Evolutionary conservation across 1,284 basidiomycete genomes (phyloP).

Genomic region (Ustilago trichophora): DNA sequence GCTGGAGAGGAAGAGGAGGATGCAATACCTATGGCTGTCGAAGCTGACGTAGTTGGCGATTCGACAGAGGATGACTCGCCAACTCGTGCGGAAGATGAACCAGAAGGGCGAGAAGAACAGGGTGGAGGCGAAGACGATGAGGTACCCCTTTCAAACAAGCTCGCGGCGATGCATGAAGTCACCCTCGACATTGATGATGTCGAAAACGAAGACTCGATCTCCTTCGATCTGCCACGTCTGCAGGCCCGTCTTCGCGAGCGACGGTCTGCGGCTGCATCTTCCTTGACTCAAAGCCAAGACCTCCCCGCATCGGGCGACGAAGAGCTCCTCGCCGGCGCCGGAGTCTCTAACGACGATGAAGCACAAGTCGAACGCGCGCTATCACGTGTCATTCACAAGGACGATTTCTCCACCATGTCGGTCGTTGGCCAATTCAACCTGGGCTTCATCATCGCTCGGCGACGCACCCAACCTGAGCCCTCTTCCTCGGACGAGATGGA

Average conservation of each 20-base stretch:
- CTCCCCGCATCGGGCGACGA: conserved; percentile 13
- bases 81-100: too few species aligned
- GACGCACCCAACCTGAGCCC: conserved; percentile 62
- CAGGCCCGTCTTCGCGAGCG: conserved; percentile 10
- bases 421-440: conserved; percentile 94
- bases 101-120: background rate
- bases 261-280: too few species aligned
- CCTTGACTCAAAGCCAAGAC: too few species aligned
- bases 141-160: conserved; percentile 9
- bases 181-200: background rate
- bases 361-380: conserved; percentile 77
- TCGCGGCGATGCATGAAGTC: background rate
- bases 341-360: conserved; percentile 73
- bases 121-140: background rate
- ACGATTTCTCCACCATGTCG: conserved; percentile 85
- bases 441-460: conserved; percentile 89
- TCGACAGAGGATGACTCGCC: too few species aligned
- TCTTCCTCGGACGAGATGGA: conserved; percentile 42
- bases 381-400: conserved; percentile 84
- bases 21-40: conserved; percentile 4
- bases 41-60: background rate
- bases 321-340: conserved; percentile 69
- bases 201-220: too few species aligned
- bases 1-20: conserved; percentile 10
- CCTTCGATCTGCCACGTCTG: conserved; percentile 9